These are phyloP conservation scores for Saturnispora besseyi DNA, from an alignment of 805 yeast species.

Conservation along the genomic window DNA sequence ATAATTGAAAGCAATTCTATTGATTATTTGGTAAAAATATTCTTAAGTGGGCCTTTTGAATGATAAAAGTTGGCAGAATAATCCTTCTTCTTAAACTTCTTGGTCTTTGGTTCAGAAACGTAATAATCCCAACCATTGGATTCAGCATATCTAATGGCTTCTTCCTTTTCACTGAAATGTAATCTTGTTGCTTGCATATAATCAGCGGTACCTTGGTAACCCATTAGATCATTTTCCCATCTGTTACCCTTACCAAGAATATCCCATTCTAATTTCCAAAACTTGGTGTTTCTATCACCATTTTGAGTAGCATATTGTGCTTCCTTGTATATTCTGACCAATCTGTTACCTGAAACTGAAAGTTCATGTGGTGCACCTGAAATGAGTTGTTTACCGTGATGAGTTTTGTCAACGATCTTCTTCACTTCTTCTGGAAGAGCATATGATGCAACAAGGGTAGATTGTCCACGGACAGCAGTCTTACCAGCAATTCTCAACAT, in stretches of 20 bases:
- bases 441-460: constrained; percentile 10
- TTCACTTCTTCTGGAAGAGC: constrained; percentile 13
- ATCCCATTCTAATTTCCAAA: constrained; percentile 83
- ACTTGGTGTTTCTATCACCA: constrained; percentile 42
- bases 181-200: constrained; percentile 73
- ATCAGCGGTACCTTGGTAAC: constrained; percentile 73
- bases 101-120: constrained; percentile 71
- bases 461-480: constrained; percentile 6
- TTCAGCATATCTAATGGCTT: constrained; percentile 63
- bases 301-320: constrained; percentile 78
- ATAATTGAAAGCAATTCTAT: too few relatives aligned
- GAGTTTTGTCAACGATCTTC: constrained; percentile 14
- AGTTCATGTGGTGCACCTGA: constrained; percentile 75
- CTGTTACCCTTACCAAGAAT: constrained; percentile 64
- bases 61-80: constrained; percentile 67
- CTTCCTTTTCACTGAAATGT: constrained; percentile 65
- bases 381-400: constrained; percentile 42
- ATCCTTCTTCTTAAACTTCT: constrained; percentile 66
- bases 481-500: constrained; percentile 4
- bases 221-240: constrained; percentile 87
- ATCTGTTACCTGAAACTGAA: constrained; percentile 39
- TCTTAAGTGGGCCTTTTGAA: constrained; percentile 62
- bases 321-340: constrained; percentile 69
- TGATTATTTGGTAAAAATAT: constrained; percentile 63
- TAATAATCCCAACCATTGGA: constrained; percentile 83